phyloP scores from a whole-genome alignment of 1,284 basidiomycete species.

The Phylloboletellus chloephorus region DNA sequence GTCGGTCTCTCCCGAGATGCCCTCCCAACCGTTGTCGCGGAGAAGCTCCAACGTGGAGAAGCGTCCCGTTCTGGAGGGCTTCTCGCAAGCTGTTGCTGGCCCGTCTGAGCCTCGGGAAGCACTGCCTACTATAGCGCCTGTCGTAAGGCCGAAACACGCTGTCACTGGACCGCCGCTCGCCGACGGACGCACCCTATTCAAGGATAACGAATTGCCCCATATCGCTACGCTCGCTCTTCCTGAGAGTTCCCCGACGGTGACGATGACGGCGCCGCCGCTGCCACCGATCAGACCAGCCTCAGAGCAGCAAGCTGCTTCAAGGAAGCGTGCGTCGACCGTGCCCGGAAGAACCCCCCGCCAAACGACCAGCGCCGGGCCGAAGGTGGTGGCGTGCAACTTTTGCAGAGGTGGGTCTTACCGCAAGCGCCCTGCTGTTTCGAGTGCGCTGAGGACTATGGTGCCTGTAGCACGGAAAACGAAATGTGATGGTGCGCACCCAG shows the following conservation, averaged over 20 bases:
- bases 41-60: slow-evolving; percentile 58
- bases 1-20: slow-evolving; percentile 60
- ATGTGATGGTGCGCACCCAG: slow-evolving; percentile 73
- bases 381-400: slow-evolving; percentile 78
- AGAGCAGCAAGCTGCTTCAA: slow-evolving; percentile 52
- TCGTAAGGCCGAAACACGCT: slow-evolving; percentile 28
- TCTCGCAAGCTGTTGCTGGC: slow-evolving; percentile 28
- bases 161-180: slow-evolving; percentile 19
- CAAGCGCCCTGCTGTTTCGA: slow-evolving; percentile 6
- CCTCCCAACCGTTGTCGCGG: slow-evolving; percentile 52
- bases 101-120: slow-evolving; percentile 35
- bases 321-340: slow-evolving; percentile 65
- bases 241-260: slow-evolving; percentile 46
- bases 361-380: slow-evolving; percentile 65
- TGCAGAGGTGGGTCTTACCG: slow-evolving; percentile 54
- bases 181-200: slow-evolving; percentile 42
- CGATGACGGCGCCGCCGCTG: slow-evolving; percentile 56
- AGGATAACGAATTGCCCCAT: slow-evolving; percentile 61
- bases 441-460: slow-evolving; percentile 8
- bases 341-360: slow-evolving; percentile 54
- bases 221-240: slow-evolving; percentile 61
- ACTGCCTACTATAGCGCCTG: slow-evolving; percentile 22
- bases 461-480: slow-evolving; percentile 72
- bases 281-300: slow-evolving; percentile 58
- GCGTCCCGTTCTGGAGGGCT: slow-evolving; percentile 32